Evolutionary conservation across 345 rosid species (phyloP).

Genomic region (Hirschfeldia incana): DNA sequence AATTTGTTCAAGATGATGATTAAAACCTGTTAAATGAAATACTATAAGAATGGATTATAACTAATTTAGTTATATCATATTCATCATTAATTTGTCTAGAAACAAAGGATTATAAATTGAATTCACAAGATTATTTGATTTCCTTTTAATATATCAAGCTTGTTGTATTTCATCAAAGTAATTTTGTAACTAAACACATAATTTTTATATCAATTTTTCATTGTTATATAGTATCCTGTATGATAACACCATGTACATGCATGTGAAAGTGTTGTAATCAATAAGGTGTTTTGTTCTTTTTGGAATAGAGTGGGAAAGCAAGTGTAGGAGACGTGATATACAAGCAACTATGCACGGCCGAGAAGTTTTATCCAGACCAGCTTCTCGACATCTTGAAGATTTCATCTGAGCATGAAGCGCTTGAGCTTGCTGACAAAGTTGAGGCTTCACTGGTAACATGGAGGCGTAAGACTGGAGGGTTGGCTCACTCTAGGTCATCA

Average conservation of each 20-base stretch:
- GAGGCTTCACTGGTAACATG: conserved; percentile 94
- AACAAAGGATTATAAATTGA: too few relatives aligned
- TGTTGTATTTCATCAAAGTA: background rate
- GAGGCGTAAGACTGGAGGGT: conserved; percentile 87
- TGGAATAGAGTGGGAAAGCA: conserved; percentile 69
- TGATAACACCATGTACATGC: background rate
- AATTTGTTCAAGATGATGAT: too few relatives aligned
- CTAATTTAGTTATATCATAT: too few relatives aligned
- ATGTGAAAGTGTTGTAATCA: background rate
- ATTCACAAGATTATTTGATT: background rate
- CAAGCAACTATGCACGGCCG: conserved; percentile 57
- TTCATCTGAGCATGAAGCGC: conserved; percentile 85
- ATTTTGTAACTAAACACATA: background rate
- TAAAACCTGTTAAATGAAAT: too few relatives aligned
- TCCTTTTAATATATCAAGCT: too few relatives aligned
- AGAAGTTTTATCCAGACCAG: conserved; percentile 67
- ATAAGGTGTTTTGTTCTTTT: background rate
- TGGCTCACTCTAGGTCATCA: conserved; percentile 69
- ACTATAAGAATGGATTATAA: too few relatives aligned
- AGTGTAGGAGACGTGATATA: conserved; percentile 83
- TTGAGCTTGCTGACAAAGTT: conserved; percentile 77
- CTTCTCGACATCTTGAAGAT: conserved; percentile 68
- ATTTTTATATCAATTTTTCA: too few relatives aligned
- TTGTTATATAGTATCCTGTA: background rate
- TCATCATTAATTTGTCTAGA: background rate